Percentiles rank a stretch among this genome's conserved stretches.
These are phyloP conservation scores for Globisporangium irregulare DNA, from an alignment of 352 stramenopile genomes.

Conservation along the genomic window DNA sequence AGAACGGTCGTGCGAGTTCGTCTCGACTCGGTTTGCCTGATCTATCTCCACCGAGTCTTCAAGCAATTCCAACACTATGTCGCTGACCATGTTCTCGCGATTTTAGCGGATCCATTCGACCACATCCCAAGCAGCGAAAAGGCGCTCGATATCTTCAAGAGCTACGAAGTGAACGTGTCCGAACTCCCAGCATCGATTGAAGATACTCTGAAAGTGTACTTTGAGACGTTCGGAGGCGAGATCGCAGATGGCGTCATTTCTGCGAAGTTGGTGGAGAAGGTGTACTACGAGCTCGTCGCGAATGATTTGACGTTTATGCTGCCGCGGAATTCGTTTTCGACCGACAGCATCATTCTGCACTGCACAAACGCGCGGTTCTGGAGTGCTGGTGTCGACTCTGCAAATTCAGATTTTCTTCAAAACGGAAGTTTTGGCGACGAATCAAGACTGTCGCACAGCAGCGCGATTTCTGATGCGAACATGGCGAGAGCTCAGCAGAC, in stretches of 20 bases:
- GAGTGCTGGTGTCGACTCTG: constrained; percentile 61
- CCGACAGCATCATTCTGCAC: constrained; percentile 67
- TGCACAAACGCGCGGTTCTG: constrained; percentile 74
- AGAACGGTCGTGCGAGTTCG: constrained; percentile 41
- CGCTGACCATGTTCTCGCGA: constrained; percentile 44
- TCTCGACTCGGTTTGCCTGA: constrained; percentile 76
- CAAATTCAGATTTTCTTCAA: constrained; percentile 70
- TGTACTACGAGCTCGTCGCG: constrained; percentile 65
- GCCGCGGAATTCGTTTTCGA: constrained; percentile 74
- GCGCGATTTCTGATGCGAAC: constrained; percentile 35
- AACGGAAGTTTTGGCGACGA: constrained; percentile 73
- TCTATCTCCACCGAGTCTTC: constrained; percentile 83
- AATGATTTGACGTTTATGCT: constrained; percentile 83
- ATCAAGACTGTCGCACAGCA: constrained; percentile 35
- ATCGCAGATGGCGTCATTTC: constrained; percentile 1
- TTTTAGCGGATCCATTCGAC: constrained; percentile 29
- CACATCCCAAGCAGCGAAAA: constrained; percentile 29
- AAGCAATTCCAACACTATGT: constrained; percentile 85
- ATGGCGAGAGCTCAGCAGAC: constrained; percentile 57
- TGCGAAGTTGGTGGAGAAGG: constrained; percentile 1
- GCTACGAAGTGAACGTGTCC: constrained; percentile 31
- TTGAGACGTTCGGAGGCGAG: constrained; percentile 21
- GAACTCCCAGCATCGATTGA: constrained; percentile 37
- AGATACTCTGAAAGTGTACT: constrained; percentile 37
- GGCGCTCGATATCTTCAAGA: constrained; percentile 27